Percentiles rank a stretch among this genome's conserved stretches.
These are phyloP conservation scores for Magnusiomyces magnusii DNA, from an alignment of 1,139 yeast genomes.

Conservation along the genomic window DNA sequence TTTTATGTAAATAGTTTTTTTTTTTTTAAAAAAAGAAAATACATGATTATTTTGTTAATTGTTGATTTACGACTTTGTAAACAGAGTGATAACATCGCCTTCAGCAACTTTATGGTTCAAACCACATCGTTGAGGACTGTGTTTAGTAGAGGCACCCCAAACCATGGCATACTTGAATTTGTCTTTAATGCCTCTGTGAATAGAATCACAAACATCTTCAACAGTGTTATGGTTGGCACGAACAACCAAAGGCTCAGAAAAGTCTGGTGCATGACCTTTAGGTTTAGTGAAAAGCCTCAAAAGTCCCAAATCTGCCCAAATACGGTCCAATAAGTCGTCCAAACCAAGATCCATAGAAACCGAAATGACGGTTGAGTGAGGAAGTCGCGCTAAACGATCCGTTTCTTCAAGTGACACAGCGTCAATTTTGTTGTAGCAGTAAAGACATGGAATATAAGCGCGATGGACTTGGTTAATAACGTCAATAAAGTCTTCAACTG, in stretches of 20 bases:
- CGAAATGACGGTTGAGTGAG: constrained; percentile 88
- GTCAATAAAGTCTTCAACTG: constrained; percentile 91
- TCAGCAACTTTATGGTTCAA: constrained; percentile 74
- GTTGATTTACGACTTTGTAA: constrained; percentile 43
- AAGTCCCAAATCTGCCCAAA: constrained; percentile 82
- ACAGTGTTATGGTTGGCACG: constrained; percentile 64
- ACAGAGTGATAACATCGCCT: constrained; percentile 89
- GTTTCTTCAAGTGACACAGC: constrained; percentile 93
- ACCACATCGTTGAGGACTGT: constrained; percentile 96
- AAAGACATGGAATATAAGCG: constrained; percentile 90
- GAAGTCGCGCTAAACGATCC: constrained; percentile 84
- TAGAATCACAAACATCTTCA: constrained; percentile 83
- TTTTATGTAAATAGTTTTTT: neutral
- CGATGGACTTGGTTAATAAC: constrained; percentile 84
- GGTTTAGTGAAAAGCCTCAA: constrained; percentile 80
- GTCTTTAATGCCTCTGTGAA: constrained; percentile 87
- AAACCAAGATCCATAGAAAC: constrained; percentile 84
- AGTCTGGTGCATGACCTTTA: constrained; percentile 74
- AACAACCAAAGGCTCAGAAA: constrained; percentile 86
- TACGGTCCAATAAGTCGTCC: constrained; percentile 81
- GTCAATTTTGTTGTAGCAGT: constrained; percentile 89
- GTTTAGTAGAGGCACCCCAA: constrained; percentile 95
- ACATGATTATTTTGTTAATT: too few species aligned
- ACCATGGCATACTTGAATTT: constrained; percentile 91
- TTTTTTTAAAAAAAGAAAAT: neutral